Conservation (phyloP, 306 rosid species). For the Medicago truncatula region MtrunA17r5.0-ANR NC_053045.1:41526001-41526500, state of each 20-base stretch:
- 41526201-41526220: slow-evolving; percentile 99
- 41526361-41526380: slow-evolving; percentile 97
- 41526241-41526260: slow-evolving; percentile 85
- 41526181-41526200: slow-evolving; percentile 92
- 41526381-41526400: slow-evolving; percentile 99
- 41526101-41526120: slow-evolving; percentile 72
- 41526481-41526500: slow-evolving; percentile 90
- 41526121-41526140: slow-evolving; percentile 60
- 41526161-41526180: slow-evolving; percentile 75
- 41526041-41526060: slow-evolving; percentile 77
- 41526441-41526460: slow-evolving; percentile 98
- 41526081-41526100: slow-evolving; percentile 60
- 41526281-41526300: slow-evolving; percentile 96
- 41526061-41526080: slow-evolving; percentile 80
- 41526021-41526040: slow-evolving; percentile 73
- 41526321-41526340: slow-evolving; percentile 95
- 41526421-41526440: slow-evolving; percentile 94
- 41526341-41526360: slow-evolving; percentile 95
- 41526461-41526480: slow-evolving; percentile 93
- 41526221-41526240: slow-evolving; percentile 95
- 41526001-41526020: slow-evolving; percentile 63
- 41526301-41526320: slow-evolving; percentile 95
- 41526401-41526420: slow-evolving; percentile 98
- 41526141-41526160: slow-evolving; percentile 59
- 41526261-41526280: slow-evolving; percentile 91